Conservation (phyloP, 2,329 filamentous ascomycete genomes). For the Cladophialophora yegresii region DNA sequence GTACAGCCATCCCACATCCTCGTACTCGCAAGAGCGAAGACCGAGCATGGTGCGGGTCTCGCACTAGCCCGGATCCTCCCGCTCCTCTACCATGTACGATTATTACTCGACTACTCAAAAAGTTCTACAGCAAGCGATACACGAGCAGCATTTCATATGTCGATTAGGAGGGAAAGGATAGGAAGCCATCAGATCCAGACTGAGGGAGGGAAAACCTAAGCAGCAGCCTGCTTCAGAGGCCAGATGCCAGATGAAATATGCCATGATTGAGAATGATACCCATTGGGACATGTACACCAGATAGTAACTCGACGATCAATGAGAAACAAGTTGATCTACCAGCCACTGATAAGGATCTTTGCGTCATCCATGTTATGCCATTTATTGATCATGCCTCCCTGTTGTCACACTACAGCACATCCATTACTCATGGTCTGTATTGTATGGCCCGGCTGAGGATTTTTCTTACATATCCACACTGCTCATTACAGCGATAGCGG, state of each 20-base stretch:
- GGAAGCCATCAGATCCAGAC: slow-evolving; percentile 8
- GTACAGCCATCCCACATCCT: slow-evolving; percentile 12
- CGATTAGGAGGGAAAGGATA: background rate
- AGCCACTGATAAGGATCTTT: background rate
- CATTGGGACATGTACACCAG: slow-evolving; percentile 5
- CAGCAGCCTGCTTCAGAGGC: slow-evolving; percentile 15
- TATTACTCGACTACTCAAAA: background rate
- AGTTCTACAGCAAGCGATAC: background rate
- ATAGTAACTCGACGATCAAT: slow-evolving; percentile 9
- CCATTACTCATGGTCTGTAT: background rate
- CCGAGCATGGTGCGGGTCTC: slow-evolving; percentile 28
- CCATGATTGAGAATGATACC: slow-evolving; percentile 11
- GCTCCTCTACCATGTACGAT: background rate
- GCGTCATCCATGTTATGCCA: background rate
- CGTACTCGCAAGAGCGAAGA: slow-evolving; percentile 13
- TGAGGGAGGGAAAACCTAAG: background rate
- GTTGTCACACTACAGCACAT: background rate
- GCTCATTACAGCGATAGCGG: background rate
- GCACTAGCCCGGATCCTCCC: background rate
- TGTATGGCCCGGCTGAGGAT: background rate
- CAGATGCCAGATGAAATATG: too few species aligned
- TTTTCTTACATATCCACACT: background rate
- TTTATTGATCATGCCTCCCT: background rate
- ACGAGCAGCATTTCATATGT: slow-evolving; percentile 6
- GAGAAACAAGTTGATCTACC: background rate